A percentile compares a stretch with the other conserved stretches of the same genome.
phyloP scores from a whole-genome alignment of 1,284 basidiomycete genomes.

The Cutaneotrichosporon spelunceum region DNA sequence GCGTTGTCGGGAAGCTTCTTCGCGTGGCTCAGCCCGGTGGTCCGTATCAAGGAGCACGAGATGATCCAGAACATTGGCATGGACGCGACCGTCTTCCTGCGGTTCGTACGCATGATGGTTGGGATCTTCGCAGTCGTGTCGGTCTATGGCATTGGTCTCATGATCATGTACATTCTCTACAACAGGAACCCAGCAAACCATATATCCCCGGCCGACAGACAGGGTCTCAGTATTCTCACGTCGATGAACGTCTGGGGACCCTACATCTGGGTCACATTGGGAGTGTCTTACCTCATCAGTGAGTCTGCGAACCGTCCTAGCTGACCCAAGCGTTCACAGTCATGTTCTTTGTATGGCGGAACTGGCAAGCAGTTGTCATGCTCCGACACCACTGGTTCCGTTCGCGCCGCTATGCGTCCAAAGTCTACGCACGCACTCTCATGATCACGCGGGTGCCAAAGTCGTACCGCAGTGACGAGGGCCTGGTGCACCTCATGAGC shows the following conservation, averaged over 20 bases:
- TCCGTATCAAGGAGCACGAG: conserved; percentile 78
- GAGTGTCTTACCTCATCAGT: conserved; percentile 69
- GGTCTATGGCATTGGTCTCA: conserved; percentile 64
- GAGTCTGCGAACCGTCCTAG: conserved; percentile 36
- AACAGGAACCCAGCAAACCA: conserved; percentile 59
- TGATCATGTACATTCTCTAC: conserved; percentile 63
- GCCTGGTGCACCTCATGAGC: conserved; percentile 67
- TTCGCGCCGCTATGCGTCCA: conserved; percentile 47
- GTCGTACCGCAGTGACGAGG: conserved; percentile 72
- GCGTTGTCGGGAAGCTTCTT: conserved; percentile 74
- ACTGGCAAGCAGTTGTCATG: conserved; percentile 67
- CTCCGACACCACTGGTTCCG: conserved; percentile 51
- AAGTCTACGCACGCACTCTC: conserved; percentile 50
- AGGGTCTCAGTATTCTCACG: conserved; percentile 66
- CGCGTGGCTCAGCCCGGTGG: conserved; percentile 83
- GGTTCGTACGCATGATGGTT: conserved; percentile 83
- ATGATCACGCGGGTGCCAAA: conserved; percentile 67
- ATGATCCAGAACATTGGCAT: conserved; percentile 85
- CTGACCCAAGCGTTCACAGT: conserved; percentile 34
- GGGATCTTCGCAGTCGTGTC: conserved; percentile 63
- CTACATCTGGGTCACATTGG: conserved; percentile 71
- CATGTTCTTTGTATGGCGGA: conserved; percentile 58
- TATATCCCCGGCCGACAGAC: conserved; percentile 55
- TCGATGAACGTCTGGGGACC: conserved; percentile 68
- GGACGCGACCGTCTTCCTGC: conserved; percentile 88